Evolutionary conservation across 192 early-diverging fungal species (phyloP), one percentile per base, ranked within the genome.

Genomic region (Physocladia obscura): DNA sequence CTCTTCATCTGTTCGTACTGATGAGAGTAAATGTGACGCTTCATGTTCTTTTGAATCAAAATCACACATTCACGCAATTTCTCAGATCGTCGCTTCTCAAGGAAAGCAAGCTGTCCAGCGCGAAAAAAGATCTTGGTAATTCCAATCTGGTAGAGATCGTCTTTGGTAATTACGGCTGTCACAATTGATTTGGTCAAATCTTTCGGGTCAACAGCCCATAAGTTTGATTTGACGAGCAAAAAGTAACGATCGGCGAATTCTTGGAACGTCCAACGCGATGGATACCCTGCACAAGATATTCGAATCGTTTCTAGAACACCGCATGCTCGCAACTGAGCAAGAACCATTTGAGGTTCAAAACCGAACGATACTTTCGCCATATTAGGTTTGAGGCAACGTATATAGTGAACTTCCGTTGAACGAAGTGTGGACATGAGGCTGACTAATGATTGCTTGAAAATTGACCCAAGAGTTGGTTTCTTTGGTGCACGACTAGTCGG

Each of bases 91-190:
- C 92, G 81, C 77, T 94, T 97, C 71, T 99, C 95, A 58, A 94
- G 73, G 72, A 83, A 90, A 15, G 93, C 93, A 54, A 92, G 69
- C 84, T 94, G 90, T 60, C 97, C 97, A 49, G 97, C 92, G 31
- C 97, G 90, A 93, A 99, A 99, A 82, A 99, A 99, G 51, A 99
- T 92, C 79, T 99, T 99, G 11, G 93, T 92, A 34, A 89, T 75
- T 67, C 97, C 97, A 19, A 98, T 82, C 83, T 97, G 94, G 80
- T 86, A 98, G 59, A 94, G 91, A 75, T 95, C 94, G 3, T 81
- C 81, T 62, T 91, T 91, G 37, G 80, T 78, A 57, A 99, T 94
- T 2, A 83, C 82, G 3, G 80, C 65, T 35, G 82, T 73, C 56
- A 87, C 86, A 74, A 87, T 80, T 2, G 61, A 60, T 13, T 63